Evolutionary conservation across 345 rosid species (phyloP), one percentile per base, ranked within the genome.

Genomic region (Boechera stricta): DNA sequence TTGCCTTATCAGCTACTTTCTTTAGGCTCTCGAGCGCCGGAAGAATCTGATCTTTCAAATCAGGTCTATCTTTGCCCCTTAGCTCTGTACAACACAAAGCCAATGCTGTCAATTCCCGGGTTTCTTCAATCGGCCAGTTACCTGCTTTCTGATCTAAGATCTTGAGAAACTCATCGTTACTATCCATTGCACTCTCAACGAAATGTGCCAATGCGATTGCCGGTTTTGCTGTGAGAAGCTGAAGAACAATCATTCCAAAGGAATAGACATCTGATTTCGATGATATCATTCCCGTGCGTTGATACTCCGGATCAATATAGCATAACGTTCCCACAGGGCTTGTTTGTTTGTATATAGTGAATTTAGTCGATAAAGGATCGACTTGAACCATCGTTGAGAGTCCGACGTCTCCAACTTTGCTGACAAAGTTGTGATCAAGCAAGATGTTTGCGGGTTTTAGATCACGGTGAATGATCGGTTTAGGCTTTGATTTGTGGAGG

Each of bases 381-480:
- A 79, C 75, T 28, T 72, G 76, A 28, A 91, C 84, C 81, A 85
- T 79, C 13, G 87, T 88, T n/a, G 98, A 87, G 24, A 94, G 90
- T 38, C 98, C 98, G 3, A 94, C 93, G 67, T 94, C 97, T 58
- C 98, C 90, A 2, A 94, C 85, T 82, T 94, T 94, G 92, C 97
- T 94, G 35, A 92, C 89, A 6, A 85, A 81, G 81, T 92, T 89
- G 33, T 79, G 89, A 73, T 90, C 96, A 33, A 94, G 97, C 81
- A 94, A 77, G 86, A 94, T 90, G 84, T 94, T 94, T 32, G 91
- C 96, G 5, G 98, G 98, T 78, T 94, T 94, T 53, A 94, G 78
- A 80, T 94, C 98, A 58, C 98, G 94, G 77, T 94, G 98, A 75
- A 94, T 82, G 72, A 91, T 87, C 5, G 90, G 91, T 67, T 75